Evolutionary conservation across 1,284 basidiomycete species (phyloP), one percentile per base, ranked within the genome.

Genomic region (Pseudozyma pruni): DNA sequence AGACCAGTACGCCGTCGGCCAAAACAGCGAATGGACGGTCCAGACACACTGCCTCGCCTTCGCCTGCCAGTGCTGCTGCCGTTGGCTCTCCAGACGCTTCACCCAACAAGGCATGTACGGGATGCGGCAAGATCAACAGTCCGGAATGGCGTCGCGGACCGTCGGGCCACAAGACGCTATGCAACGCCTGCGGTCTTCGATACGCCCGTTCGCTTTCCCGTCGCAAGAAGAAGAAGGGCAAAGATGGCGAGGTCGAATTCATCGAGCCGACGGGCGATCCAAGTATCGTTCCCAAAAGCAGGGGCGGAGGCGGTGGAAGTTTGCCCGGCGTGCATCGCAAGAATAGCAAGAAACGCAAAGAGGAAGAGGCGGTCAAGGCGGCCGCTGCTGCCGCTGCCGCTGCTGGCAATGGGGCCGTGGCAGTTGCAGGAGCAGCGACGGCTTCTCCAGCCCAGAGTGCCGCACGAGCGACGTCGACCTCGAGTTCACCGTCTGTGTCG

Each of bases 101-200:
- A 1, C 49, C 42, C 17, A 66, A 64, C 52, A 81, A 80, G 43
- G 51, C 57, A 13, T 83, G 82, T 73, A 72, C 75, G 8, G 81
- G 80, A 49, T 83, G 82, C 44, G 81, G 81, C 31, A 82, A 77
- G 42, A 68, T 89, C 13, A 89, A 89, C 49, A 93, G 91, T 74
- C 94, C 94, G 0, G 94, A 97, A 83, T 97, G 94, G 94, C 86
- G 94, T 76, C 93, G 95, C 83, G 80, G 80, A 2, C 80, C 80
- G 1, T 66, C 75, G 4, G 80, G 80, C 6, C 72, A 76, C 59
- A 82, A 82, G 58, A 79, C 76, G 29, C 66, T 80, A 4, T 81
- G 80, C 68, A 82, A 82, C 29, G 80, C 80, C 0, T 82, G 80
- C 41, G 80, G 80, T 3, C 62, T 82, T 16, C 73, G 81, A 17